Conservation (phyloP, 176 grass and related monocot species). For the Secale cereale region DNA sequence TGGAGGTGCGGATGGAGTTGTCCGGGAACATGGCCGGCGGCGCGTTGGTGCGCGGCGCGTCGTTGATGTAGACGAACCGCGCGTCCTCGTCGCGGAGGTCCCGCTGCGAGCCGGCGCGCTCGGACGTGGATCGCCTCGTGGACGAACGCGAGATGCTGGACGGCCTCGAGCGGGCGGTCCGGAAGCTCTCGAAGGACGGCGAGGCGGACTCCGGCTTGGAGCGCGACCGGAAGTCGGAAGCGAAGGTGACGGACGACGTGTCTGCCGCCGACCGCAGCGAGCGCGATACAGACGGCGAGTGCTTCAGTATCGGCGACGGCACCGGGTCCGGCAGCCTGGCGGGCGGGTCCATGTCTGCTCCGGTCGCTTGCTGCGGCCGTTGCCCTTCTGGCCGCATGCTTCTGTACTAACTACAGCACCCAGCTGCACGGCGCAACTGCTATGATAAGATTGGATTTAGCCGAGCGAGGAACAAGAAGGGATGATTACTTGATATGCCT, state of each 20-base stretch:
- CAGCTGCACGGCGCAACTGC: neutral
- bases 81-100: constrained; percentile 89
- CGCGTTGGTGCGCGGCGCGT: constrained; percentile 49
- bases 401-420: neutral
- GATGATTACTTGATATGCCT: neutral
- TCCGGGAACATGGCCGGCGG: constrained; percentile 31
- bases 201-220: constrained; percentile 32
- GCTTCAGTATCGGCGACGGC: constrained; percentile 48
- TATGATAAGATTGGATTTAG: neutral
- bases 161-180: constrained; percentile 24
- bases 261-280: constrained; percentile 39
- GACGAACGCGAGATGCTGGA: constrained; percentile 11
- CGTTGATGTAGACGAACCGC: constrained; percentile 90
- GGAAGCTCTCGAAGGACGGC: constrained; percentile 35
- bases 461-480: constrained; percentile 20
- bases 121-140: constrained; percentile 53
- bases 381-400: constrained; percentile 29
- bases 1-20: constrained; percentile 72
- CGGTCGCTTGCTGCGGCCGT: neutral
- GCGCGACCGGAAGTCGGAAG: constrained; percentile 14
- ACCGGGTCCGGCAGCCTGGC: constrained; percentile 43
- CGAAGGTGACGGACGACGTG: constrained; percentile 47
- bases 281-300: constrained; percentile 29
- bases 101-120: constrained; percentile 60
- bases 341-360: constrained; percentile 19